Evolutionary conservation across 2,329 filamentous ascomycete genomes (phyloP), one percentile per base, ranked within the genome.

Genomic region (Venturia oleaginea): DNA sequence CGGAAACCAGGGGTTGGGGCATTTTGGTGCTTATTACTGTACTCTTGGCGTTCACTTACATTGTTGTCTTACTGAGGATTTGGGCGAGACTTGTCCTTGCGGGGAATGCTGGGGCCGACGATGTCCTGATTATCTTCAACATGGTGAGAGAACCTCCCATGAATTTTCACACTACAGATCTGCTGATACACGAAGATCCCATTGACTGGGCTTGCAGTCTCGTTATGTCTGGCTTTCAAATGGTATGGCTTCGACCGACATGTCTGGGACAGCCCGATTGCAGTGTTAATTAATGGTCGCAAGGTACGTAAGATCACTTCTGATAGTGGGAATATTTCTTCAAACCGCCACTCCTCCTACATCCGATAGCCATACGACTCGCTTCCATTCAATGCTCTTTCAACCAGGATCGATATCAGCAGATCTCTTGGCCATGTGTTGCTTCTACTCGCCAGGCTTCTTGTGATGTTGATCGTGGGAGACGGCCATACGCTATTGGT

Each of bases 101-200:
- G 17, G 62, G 55, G 42, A 69, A 59, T 30, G 43, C 63, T 15
- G 68, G 68, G 0, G 24, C 66, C 17, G 68, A 70, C 63, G 68
- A 70, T 55, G 68, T 64, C 62, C 42, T 69, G 4, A 67, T 70
- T n/a, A 65, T 70, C 37, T 60, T 66, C n/a, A 63, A 65, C 5
- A 67, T 68, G 68, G 67, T 80, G n/a, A 22, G 43, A 68, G 22
- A 22, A 22, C 5, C n/a, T n/a, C 19, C 15, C 38, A 4, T 37
- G 19, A 17, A 22, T 27, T 19, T 15, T 10, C 3, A 13, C 17
- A 22, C 10, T 10, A 59, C 13, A 1, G 1, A 17, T 13, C 6
- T 17, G 32, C 57, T 54, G 43, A 63, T 22, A 17, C 40, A 8
- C 0, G n/a, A 64, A 60, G 61, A 68, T 67, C 15, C 68, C 67